A percentile compares a stretch with the other conserved stretches of the same genome.
Conservation (phyloP, 2,329 filamentous ascomycete genomes). For the Colletotrichum tabaci region DNA sequence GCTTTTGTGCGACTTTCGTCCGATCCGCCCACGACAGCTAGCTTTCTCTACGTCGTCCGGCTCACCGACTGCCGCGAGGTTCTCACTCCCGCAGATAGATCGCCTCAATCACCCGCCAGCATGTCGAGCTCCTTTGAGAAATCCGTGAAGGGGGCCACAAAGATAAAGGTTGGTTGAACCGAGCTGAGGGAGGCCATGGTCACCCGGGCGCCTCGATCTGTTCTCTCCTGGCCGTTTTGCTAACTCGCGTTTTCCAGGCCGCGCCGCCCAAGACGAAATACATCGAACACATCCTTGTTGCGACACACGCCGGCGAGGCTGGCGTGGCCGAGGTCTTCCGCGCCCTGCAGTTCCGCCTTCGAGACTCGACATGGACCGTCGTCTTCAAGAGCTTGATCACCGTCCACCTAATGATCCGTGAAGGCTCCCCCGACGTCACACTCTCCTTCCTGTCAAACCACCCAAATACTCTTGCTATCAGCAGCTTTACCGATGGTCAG, state of each 20-base stretch:
- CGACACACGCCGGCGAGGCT: slow-evolving; percentile 94
- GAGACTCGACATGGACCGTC: slow-evolving; percentile 99
- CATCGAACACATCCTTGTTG: slow-evolving; percentile 97
- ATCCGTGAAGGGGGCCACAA: slow-evolving; percentile 98
- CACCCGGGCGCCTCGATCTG: slow-evolving; percentile 14
- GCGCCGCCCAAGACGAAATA: slow-evolving; percentile 99
- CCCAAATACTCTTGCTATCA: slow-evolving; percentile 87
- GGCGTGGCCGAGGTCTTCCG: slow-evolving; percentile 97
- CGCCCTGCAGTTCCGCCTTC: slow-evolving; percentile 87
- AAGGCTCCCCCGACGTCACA: slow-evolving; percentile 91
- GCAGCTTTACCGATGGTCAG: slow-evolving; percentile 92
- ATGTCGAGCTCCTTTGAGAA: slow-evolving; percentile 97
- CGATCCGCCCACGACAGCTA: slow-evolving; percentile 30
- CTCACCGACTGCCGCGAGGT: slow-evolving; percentile 39
- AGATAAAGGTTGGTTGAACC: slow-evolving; percentile 81
- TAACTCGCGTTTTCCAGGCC: slow-evolving; percentile 38
- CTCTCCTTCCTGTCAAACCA: slow-evolving; percentile 87
- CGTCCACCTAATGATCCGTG: slow-evolving; percentile 96
- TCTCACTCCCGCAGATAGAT: background rate
- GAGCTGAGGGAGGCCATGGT: slow-evolving; percentile 9
- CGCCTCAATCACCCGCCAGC: slow-evolving; percentile 23
- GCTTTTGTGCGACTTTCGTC: slow-evolving; percentile 34
- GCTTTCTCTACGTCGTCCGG: slow-evolving; percentile 41
- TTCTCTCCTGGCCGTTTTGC: slow-evolving; percentile 30
- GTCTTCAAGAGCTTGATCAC: slow-evolving; percentile 98